phyloP scores from a whole-genome alignment of 768 basidiomycete species.

The Melanogaster broomeanus region DNA sequence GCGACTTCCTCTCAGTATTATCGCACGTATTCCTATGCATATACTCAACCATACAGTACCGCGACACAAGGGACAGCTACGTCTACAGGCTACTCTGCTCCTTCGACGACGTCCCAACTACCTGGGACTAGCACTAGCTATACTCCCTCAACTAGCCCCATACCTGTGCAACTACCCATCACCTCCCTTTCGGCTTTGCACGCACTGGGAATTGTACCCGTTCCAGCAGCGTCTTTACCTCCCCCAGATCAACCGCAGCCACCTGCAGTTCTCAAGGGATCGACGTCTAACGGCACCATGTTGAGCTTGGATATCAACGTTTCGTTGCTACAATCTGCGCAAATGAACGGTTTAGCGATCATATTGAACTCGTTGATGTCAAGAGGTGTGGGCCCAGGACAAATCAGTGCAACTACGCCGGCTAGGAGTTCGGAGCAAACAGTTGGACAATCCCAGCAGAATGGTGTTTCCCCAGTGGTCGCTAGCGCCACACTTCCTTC shows the following conservation, averaged over 20 bases:
- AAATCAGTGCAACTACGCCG: constrained; percentile 10
- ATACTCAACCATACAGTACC: constrained; percentile 55
- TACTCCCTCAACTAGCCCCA: constrained; percentile 31
- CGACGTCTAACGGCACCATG: constrained; percentile 69
- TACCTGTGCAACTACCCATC: constrained; percentile 74
- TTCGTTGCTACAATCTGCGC: constrained; percentile 67
- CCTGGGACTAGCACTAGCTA: constrained; percentile 33
- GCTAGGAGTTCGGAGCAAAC: constrained; percentile 11
- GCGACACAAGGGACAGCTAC: constrained; percentile 19
- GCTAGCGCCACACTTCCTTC: constrained; percentile 5
- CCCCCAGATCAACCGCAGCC: constrained; percentile 62
- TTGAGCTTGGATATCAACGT: constrained; percentile 80
- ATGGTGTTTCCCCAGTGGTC: constrained; percentile 11
- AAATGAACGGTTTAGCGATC: constrained; percentile 74
- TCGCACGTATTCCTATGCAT: constrained; percentile 64
- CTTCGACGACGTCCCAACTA: constrained; percentile 37
- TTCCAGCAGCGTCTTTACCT: constrained; percentile 56
- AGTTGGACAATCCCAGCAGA: constrained; percentile 14
- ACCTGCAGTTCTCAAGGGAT: constrained; percentile 74
- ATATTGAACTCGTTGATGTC: constrained; percentile 73
- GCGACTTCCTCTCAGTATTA: constrained; percentile 57
- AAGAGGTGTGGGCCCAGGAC: constrained; percentile 33
- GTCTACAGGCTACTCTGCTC: constrained; percentile 27
- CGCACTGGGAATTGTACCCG: constrained; percentile 71
- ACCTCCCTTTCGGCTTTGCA: constrained; percentile 58